Evolutionary conservation across 192 early-diverging fungal species (phyloP).

Genomic region (Polychytrium aggregatum): DNA sequence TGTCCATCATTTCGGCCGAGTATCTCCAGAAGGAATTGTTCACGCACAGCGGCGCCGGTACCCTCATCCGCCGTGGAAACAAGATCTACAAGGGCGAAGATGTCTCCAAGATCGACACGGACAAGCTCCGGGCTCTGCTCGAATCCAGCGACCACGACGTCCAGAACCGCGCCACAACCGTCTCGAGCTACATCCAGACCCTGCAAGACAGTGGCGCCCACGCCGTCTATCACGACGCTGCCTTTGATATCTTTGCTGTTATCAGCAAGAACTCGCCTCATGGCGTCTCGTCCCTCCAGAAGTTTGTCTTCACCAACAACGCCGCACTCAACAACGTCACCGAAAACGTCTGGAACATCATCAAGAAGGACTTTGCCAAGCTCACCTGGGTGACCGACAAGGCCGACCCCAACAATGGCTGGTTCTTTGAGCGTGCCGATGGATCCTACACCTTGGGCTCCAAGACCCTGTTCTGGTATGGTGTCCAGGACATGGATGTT

Average conservation of each 20-base stretch:
- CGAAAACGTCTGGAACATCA: slow-evolving; percentile 87
- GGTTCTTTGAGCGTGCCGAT: slow-evolving; percentile 94
- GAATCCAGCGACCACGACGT: slow-evolving; percentile 63
- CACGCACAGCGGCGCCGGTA: slow-evolving; percentile 94
- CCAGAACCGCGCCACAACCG: slow-evolving; percentile 49
- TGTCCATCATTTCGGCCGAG: slow-evolving; percentile 97
- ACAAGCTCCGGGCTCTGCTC: slow-evolving; percentile 70
- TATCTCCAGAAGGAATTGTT: slow-evolving; percentile 99
- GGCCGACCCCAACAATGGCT: slow-evolving; percentile 69
- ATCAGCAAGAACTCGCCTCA: slow-evolving; percentile 42
- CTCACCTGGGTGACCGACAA: slow-evolving; percentile 77
- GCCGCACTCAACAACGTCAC: slow-evolving; percentile 89
- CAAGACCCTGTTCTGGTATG: slow-evolving; percentile 87
- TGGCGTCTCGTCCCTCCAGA: slow-evolving; percentile 66
- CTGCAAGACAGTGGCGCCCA: slow-evolving; percentile 50
- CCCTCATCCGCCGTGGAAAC: slow-evolving; percentile 92
- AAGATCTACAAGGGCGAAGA: slow-evolving; percentile 60
- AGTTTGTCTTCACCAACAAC: slow-evolving; percentile 77
- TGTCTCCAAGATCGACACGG: slow-evolving; percentile 52
- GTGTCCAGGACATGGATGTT: slow-evolving; percentile 69
- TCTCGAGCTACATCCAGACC: slow-evolving; percentile 61
- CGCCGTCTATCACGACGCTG: slow-evolving; percentile 85
- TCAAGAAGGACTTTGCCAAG: slow-evolving; percentile 69
- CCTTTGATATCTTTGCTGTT: slow-evolving; percentile 83
- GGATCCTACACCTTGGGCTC: slow-evolving; percentile 70